These are phyloP conservation scores for Kodamaea jinghongensis DNA, from an alignment of 805 yeast species.

Conservation along the genomic window DNA sequence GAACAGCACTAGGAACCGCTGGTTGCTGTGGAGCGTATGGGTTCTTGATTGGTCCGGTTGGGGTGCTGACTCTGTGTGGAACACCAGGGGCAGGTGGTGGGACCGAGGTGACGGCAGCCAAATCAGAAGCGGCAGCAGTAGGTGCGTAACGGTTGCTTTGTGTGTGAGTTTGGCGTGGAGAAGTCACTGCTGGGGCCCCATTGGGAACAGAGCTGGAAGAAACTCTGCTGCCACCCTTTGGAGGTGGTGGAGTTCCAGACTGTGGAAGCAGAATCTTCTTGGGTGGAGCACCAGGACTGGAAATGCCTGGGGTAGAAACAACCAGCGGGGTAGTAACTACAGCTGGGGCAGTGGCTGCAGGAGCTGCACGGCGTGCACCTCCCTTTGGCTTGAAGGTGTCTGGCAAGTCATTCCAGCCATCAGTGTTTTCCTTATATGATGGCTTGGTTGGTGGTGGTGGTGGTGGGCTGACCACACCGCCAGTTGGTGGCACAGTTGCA, in stretches of 20 bases:
- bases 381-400: conserved; percentile 44
- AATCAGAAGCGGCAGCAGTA: background rate
- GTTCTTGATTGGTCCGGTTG: conserved; percentile 18
- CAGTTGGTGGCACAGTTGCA: conserved; percentile 10
- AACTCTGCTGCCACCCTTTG: conserved; percentile 26
- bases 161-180: conserved; percentile 21
- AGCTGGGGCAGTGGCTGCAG: conserved; percentile 33
- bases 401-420: conserved; percentile 75
- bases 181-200: conserved; percentile 8
- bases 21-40: conserved; percentile 24
- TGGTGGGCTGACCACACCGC: conserved; percentile 17
- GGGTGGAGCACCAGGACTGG: conserved; percentile 17
- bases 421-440: conserved; percentile 45
- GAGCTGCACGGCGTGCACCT: conserved; percentile 44
- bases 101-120: conserved; percentile 14
- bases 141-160: conserved; percentile 37
- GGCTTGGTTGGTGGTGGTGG: conserved; percentile 25
- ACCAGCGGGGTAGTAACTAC: conserved; percentile 18
- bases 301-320: conserved; percentile 22
- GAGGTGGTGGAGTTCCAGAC: conserved; percentile 27
- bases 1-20: conserved; percentile 11
- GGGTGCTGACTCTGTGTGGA: conserved; percentile 12
- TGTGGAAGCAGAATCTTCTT: conserved; percentile 25
- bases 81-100: conserved; percentile 14
- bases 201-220: conserved; percentile 18